These are phyloP conservation scores for Gossypium lobatum DNA, from an alignment of 441 rosid species.

Conservation along the genomic window DNA sequence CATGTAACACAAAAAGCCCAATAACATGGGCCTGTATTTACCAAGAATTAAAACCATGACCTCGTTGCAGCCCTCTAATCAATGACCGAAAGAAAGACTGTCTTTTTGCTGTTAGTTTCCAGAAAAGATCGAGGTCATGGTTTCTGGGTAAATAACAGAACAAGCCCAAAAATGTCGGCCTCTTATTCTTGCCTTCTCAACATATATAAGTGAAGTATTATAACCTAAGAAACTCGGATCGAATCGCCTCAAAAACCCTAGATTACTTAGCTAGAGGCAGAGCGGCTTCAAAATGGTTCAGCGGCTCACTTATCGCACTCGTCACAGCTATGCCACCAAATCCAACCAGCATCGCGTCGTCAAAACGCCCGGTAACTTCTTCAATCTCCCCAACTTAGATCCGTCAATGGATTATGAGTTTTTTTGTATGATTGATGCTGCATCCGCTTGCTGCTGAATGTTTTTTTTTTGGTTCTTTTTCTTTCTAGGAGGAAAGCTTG, in stretches of 20 bases:
- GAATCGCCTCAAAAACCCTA: constrained; percentile 21
- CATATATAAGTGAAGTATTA: neutral
- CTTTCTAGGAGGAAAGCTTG: constrained; percentile 16
- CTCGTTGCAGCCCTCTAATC: too few species aligned
- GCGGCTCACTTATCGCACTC: constrained; percentile 50
- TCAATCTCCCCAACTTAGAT: neutral
- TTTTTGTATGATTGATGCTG: neutral
- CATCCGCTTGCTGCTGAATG: neutral
- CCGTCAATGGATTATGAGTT: constrained; percentile 10
- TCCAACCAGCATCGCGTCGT: constrained; percentile 59
- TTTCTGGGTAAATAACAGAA: too few species aligned
- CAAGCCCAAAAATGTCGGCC: constrained; percentile 15
- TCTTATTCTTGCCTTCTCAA: neutral
- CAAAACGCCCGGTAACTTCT: constrained; percentile 43
- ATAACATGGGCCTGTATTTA: too few species aligned
- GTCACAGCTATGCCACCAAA: constrained; percentile 64
- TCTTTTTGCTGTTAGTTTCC: too few species aligned
- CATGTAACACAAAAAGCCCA: too few species aligned
- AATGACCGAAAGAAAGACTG: too few species aligned
- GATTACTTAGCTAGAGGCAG: constrained; percentile 12
- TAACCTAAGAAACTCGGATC: neutral
- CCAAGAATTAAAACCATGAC: too few species aligned
- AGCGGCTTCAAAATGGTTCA: constrained; percentile 36
- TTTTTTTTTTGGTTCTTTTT: neutral
- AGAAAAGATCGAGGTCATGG: too few species aligned